phyloP scores from a whole-genome alignment of 179 eudicot species.

The Silene noctiflora region DNA sequence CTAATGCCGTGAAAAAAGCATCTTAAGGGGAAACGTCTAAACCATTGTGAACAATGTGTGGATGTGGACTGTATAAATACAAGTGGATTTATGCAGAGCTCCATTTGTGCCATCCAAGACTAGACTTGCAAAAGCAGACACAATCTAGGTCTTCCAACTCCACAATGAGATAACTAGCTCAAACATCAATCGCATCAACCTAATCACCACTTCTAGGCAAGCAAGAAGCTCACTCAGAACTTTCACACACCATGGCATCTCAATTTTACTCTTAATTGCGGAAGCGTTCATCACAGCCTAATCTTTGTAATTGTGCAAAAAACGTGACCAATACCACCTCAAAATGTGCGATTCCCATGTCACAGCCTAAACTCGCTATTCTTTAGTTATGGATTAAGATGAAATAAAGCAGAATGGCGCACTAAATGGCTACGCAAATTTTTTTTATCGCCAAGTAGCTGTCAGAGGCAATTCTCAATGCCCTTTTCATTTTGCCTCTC shows the following conservation, averaged over 20 bases:
- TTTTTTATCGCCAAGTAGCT: too few relatives aligned
- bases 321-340: not conserved
- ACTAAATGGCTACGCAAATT: too few relatives aligned
- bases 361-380: too few relatives aligned
- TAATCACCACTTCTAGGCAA: not conserved
- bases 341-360: not conserved
- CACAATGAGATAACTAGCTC: not conserved
- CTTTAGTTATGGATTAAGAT: too few relatives aligned
- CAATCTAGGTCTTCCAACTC: too few relatives aligned
- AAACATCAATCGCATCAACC: not conserved
- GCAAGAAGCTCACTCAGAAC: not conserved
- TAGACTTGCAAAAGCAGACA: not conserved
- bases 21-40: not conserved
- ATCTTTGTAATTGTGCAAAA: not conserved
- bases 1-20: not conserved
- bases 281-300: too few relatives aligned
- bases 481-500: too few relatives aligned
- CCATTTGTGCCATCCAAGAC: not conserved
- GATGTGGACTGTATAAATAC: not conserved
- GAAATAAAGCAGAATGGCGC: too few relatives aligned
- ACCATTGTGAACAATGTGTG: not conserved
- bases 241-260: not conserved
- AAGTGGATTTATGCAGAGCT: not conserved
- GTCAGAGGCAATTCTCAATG: too few relatives aligned
- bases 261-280: too few relatives aligned